Percentiles rank a stretch among this genome's conserved stretches.
These are phyloP conservation scores for Candida hispaniensis DNA, from an alignment of 805 yeast species.

Conservation along the genomic window DNA sequence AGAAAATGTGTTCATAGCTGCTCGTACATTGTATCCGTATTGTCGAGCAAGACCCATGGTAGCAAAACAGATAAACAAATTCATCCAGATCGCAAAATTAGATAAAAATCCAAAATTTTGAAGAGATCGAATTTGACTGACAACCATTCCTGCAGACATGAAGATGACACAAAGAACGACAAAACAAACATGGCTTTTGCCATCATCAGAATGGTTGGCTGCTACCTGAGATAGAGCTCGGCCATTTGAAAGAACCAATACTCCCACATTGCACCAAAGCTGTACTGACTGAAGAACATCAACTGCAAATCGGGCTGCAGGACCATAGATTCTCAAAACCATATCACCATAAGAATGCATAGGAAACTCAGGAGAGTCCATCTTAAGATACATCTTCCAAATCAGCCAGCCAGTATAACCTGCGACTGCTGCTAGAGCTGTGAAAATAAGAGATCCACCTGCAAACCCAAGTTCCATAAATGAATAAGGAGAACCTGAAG, in stretches of 20 bases:
- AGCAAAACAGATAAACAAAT: slow-evolving; percentile 31
- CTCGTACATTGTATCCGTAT: slow-evolving; percentile 26
- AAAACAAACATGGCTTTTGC: slow-evolving; percentile 29
- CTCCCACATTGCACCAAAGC: slow-evolving; percentile 36
- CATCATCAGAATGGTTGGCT: slow-evolving; percentile 10
- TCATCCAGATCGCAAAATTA: slow-evolving; percentile 39
- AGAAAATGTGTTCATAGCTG: slow-evolving; percentile 1
- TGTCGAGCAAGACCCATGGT: slow-evolving; percentile 34
- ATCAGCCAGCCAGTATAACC: slow-evolving; percentile 35
- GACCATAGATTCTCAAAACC: slow-evolving; percentile 34
- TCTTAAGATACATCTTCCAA: slow-evolving; percentile 30
- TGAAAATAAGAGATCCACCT: slow-evolving; percentile 36
- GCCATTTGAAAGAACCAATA: slow-evolving; percentile 34
- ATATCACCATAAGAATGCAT: slow-evolving; percentile 35
- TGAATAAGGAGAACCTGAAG: slow-evolving; percentile 38
- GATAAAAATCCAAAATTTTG: slow-evolving; percentile 35
- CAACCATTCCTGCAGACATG: slow-evolving; percentile 36
- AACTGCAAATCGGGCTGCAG: slow-evolving; percentile 27
- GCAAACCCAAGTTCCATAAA: slow-evolving; percentile 37
- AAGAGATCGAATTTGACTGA: slow-evolving; percentile 35
- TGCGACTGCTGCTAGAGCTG: slow-evolving; percentile 35
- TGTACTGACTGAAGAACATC: slow-evolving; percentile 35
- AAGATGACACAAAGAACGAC: slow-evolving; percentile 35
- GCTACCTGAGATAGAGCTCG: slow-evolving; percentile 35
- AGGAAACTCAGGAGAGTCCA: slow-evolving; percentile 37